Evolutionary conservation across 2,329 filamentous ascomycete genomes (phyloP).

Genomic region (Penicillium sp.): DNA sequence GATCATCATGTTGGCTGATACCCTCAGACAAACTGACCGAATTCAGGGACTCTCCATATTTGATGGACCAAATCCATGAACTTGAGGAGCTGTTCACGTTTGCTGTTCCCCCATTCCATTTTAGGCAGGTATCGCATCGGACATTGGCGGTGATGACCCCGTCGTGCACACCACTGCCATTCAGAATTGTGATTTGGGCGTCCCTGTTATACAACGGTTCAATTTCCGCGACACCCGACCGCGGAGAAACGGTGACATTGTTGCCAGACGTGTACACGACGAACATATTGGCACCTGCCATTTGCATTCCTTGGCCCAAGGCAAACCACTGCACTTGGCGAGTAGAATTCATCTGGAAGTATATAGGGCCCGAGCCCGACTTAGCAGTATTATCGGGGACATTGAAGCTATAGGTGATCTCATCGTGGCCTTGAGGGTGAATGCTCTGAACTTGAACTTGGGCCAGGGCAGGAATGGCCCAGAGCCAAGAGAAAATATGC

Average conservation of each 20-base stretch:
- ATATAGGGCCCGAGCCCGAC: constrained; percentile 56
- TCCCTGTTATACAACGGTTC: constrained; percentile 51
- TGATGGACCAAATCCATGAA: constrained; percentile 33
- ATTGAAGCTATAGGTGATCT: constrained; percentile 50
- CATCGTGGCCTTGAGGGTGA: constrained; percentile 9
- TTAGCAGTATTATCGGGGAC: constrained; percentile 54
- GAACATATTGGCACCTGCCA: constrained; percentile 60
- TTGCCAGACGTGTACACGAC: constrained; percentile 55
- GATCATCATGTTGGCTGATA: constrained; percentile 28
- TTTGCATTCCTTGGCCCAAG: constrained; percentile 56
- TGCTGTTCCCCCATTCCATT: constrained; percentile 20
- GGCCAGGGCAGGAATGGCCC: constrained; percentile 12
- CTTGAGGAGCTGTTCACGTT: constrained; percentile 21
- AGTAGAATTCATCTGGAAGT: constrained; percentile 58
- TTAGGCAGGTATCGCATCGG: constrained; percentile 34
- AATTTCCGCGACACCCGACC: constrained; percentile 50
- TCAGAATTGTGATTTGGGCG: constrained; percentile 54
- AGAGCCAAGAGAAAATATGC: constrained; percentile 2
- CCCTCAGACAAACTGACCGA: constrained; percentile 19
- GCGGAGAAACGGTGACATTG: constrained; percentile 61
- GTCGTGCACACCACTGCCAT: constrained; percentile 57
- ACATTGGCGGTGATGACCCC: constrained; percentile 62
- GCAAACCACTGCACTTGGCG: constrained; percentile 55
- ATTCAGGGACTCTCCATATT: constrained; percentile 23
- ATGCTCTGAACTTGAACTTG: constrained; percentile 18